Evolutionary conservation across 306 rosid genomes (phyloP), one percentile per base, ranked within the genome.

Genomic region (Astragalus glycyphyllos): DNA sequence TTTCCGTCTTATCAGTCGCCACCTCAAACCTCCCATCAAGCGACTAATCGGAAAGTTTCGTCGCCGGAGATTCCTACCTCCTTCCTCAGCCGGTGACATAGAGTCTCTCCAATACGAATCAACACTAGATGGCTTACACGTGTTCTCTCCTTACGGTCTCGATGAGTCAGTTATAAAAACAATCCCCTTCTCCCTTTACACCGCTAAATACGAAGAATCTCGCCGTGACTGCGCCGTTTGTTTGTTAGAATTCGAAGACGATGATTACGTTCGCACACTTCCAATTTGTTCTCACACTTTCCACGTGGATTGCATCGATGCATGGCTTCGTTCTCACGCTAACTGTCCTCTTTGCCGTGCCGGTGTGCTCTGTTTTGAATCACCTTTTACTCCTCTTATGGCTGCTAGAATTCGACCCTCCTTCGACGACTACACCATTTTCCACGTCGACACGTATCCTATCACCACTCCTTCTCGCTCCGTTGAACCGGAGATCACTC

Each of bases 261-360:
- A 87, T 3, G 98, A 93, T 11, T 90, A 87, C 67, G 92, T 93
- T 1, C 82, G 98, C 0, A 90, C 97, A 29, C 85, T 93, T 0
- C 98, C 98, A 0, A 73, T 86, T 1, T 93, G 98, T 45, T 90
- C 89, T 0, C 98, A 93, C 85, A 89, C 93, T 0, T 93, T 93
- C 58, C 98, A 93, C 64, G 79, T 87, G 0, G 98, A 93, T 7
- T 93, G 98, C 69, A 93, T 93, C 80, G 98, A 93, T 40, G 84
- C 86, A 13, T 93, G 98, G 98, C 90, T 93, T 4, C 76, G 97
- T 53, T 93, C 98, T 0, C 98, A 93, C 83, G 96, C 97, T 6
- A 93, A 88, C 81, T 93, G 98, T 46, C 98, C 98, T 0, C 97
- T 93, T 69, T 93, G 97, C 85, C 96, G 98, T 23, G 88, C 97